Evolutionary conservation across 2,329 filamentous ascomycete species (phyloP), one percentile per base, ranked within the genome.

Genomic region (Fusarium mangiferae): DNA sequence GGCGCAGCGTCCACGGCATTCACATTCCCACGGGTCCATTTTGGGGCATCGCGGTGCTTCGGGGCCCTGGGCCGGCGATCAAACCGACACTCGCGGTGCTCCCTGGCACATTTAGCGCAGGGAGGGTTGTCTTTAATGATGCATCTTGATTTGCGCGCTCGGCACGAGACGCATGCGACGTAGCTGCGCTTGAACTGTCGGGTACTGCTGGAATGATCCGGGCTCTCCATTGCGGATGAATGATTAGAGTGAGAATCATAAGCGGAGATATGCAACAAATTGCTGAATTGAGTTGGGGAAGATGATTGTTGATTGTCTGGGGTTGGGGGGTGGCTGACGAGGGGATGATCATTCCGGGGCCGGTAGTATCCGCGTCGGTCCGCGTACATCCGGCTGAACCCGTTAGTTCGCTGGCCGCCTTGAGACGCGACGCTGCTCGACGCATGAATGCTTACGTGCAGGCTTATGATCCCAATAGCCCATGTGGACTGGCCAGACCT

Each of bases 81-180:
- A 11, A 73, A 73, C 0, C 39, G 71, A 39, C 69, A 73, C 24
- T 73, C 71, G 6, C 71, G 71, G 9, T 73, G 71, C 18, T 73
- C 71, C 5, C 71, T 39, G 14, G 59, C 69, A 7, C 71, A 73
- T 42, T 73, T 73, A 33, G 69, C 68, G 36, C 71, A 73, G 2
- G 71, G 71, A 15, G 71, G 71, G n/a, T 55, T 73, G 17, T 73
- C 69, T 18, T 73, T 72, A 45, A 73, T 42, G 39, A 73, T 66
- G 6, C 71, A 73, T 52, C 66, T 51, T 6, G 69, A 69, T 33
- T 73, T 73, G 48, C 71, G 71, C 15, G 58, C 59, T 35, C 71
- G 69, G 22, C 71, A 73, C 2, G 69, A 73, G 6, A 73, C 66
- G 15, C 71, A 73, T 15, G 71, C 71, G 35, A 73, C 71, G 14